These are phyloP conservation scores for Citeromyces siamensis DNA, from an alignment of 1,139 yeast genomes.

Conservation along the genomic window DNA sequence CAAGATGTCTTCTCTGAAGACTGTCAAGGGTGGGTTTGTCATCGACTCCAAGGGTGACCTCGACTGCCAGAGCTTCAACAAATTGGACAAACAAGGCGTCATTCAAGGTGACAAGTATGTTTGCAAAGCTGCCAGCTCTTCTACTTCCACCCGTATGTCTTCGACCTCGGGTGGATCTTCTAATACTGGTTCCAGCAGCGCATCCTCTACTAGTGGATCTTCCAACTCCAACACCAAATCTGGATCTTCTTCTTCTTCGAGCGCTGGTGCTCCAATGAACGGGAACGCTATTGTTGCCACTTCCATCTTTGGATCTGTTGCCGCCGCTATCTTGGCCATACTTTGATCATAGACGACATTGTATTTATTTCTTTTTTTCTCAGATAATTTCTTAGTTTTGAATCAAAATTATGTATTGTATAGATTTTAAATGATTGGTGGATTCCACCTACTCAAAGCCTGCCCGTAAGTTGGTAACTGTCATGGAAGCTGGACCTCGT, in stretches of 20 bases:
- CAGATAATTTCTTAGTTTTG: slow-evolving; percentile 1
- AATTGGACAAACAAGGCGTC: slow-evolving; percentile 56
- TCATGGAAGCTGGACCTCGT: too few species aligned
- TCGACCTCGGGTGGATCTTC: slow-evolving; percentile 19
- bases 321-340: slow-evolving; percentile 52
- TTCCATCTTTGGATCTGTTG: slow-evolving; percentile 44
- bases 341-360: slow-evolving; percentile 26
- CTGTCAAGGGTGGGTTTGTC: slow-evolving; percentile 87
- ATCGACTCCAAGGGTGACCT: slow-evolving; percentile 69
- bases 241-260: slow-evolving; percentile 14
- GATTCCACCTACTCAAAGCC: too few species aligned
- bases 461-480: too few species aligned
- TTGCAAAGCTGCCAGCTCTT: slow-evolving; percentile 41
- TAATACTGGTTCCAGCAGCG: slow-evolving; percentile 18
- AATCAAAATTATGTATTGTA: too few species aligned
- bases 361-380: slow-evolving; percentile 5
- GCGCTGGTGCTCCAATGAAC: slow-evolving; percentile 10
- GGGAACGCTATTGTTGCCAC: slow-evolving; percentile 14
- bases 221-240: slow-evolving; percentile 21
- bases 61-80: slow-evolving; percentile 68
- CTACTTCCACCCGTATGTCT: slow-evolving; percentile 28
- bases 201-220: slow-evolving; percentile 16
- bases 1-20: slow-evolving; percentile 54
- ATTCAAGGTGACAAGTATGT: slow-evolving; percentile 83
- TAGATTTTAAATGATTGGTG: too few species aligned